phyloP scores from a whole-genome alignment of 306 rosid genomes.

The Chamaecrista fasciculata region DNA sequence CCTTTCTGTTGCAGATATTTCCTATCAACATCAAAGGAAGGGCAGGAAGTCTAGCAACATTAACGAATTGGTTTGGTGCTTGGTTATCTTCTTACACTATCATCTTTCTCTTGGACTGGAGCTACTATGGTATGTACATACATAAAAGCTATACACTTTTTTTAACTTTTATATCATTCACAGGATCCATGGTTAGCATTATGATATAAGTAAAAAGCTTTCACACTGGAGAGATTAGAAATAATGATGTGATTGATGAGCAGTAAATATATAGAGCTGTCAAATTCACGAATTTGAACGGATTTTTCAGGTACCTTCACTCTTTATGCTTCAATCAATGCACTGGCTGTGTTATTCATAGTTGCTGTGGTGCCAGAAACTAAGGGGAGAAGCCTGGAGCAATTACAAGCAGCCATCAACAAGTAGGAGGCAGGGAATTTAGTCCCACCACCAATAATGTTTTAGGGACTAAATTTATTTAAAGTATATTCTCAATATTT shows the following conservation, averaged over 20 bases:
- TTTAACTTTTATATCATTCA: not conserved
- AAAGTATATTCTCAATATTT: too few relatives aligned
- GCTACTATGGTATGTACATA: constrained; percentile 62
- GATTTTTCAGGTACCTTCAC: constrained; percentile 70
- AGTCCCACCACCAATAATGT: too few relatives aligned
- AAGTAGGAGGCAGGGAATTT: constrained; percentile 29
- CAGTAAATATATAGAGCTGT: constrained; percentile 1
- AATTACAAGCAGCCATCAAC: constrained; percentile 76
- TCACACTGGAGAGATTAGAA: not conserved
- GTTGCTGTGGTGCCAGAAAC: constrained; percentile 72
- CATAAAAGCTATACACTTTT: not conserved
- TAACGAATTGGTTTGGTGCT: constrained; percentile 90
- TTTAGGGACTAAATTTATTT: too few relatives aligned
- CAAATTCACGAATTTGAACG: constrained; percentile 16
- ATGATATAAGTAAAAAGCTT: too few relatives aligned
- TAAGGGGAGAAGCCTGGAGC: constrained; percentile 81
- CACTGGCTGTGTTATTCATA: constrained; percentile 64
- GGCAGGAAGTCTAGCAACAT: constrained; percentile 86
- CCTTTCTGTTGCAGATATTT: constrained; percentile 59
- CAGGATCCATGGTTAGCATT: too few relatives aligned
- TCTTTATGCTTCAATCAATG: constrained; percentile 71
- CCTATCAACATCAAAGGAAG: constrained; percentile 79
- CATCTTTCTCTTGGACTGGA: constrained; percentile 86
- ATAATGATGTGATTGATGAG: not conserved
- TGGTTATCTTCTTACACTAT: constrained; percentile 87